Percentiles rank a stretch among this genome's conserved stretches.
phyloP scores from a whole-genome alignment of 1,139 yeast genomes.

The Scheffersomyces illinoinensis region DNA sequence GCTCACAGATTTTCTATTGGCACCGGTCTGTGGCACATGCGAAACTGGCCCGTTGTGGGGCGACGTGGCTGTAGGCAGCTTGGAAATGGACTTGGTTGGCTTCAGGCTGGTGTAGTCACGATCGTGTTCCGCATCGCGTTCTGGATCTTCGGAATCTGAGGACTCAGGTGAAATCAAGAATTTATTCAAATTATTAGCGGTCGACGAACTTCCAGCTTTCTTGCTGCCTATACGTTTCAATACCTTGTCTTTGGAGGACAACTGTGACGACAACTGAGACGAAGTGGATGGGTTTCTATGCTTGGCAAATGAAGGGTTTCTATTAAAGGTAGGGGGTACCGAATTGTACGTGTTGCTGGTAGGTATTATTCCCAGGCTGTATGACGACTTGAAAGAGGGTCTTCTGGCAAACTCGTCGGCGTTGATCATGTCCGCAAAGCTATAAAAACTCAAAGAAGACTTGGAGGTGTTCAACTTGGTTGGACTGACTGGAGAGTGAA shows the following conservation, averaged over 20 bases:
- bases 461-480: slow-evolving; percentile 40
- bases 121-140: not conserved
- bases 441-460: slow-evolving; percentile 67
- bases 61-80: not conserved
- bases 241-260: slow-evolving; percentile 25
- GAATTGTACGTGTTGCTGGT: slow-evolving; percentile 5
- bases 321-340: slow-evolving; percentile 4
- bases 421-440: slow-evolving; percentile 76
- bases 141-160: slow-evolving; percentile 13
- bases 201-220: slow-evolving; percentile 9
- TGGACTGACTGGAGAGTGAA: slow-evolving; percentile 31
- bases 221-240: slow-evolving; percentile 1
- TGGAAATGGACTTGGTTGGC: not conserved
- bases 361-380: slow-evolving; percentile 33
- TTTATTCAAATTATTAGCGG: slow-evolving; percentile 1
- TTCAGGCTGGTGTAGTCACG: slow-evolving; percentile 9
- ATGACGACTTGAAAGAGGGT: slow-evolving; percentile 48
- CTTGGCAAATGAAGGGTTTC: slow-evolving; percentile 12
- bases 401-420: slow-evolving; percentile 62
- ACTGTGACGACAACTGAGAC: slow-evolving; percentile 21
- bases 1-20: slow-evolving; percentile 12
- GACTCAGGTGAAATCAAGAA: slow-evolving; percentile 26
- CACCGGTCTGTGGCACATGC: slow-evolving; percentile 3
- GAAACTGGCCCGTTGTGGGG: not conserved
- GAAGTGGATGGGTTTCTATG: slow-evolving; percentile 13